These are phyloP conservation scores for Excoecaria cochinchinensis DNA, from an alignment of 345 rosid genomes.

Conservation along the genomic window DNA sequence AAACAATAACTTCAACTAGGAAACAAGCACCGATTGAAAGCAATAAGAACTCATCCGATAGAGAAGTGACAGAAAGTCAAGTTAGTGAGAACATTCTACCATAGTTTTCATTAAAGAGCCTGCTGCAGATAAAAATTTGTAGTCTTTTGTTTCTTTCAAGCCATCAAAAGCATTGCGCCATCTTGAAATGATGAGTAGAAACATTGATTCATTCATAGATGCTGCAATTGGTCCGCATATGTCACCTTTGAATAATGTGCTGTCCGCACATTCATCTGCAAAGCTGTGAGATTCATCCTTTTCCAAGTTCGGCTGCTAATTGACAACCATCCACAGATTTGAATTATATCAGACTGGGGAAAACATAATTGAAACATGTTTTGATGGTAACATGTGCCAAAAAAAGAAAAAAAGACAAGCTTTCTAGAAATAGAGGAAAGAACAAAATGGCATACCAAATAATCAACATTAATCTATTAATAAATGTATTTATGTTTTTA, in stretches of 20 bases:
- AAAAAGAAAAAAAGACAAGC: neutral
- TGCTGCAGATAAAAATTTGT: conserved; percentile 71
- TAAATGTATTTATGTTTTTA: too few species aligned
- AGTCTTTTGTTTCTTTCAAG: conserved; percentile 79
- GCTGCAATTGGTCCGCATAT: conserved; percentile 92
- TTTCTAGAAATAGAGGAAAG: neutral
- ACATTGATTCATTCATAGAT: conserved; percentile 89
- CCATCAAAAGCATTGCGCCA: conserved; percentile 85
- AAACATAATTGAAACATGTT: neutral
- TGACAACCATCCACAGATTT: conserved; percentile 18
- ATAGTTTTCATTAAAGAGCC: conserved; percentile 79
- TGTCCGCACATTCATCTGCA: conserved; percentile 36
- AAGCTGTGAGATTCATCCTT: conserved; percentile 36
- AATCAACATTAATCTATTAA: neutral
- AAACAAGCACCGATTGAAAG: neutral
- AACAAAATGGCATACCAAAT: neutral
- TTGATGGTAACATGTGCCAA: neutral
- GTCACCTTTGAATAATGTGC: conserved; percentile 57
- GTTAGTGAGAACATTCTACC: conserved; percentile 39
- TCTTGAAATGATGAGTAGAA: conserved; percentile 67
- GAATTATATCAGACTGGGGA: neutral
- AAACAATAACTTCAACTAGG: neutral
- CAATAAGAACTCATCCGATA: neutral
- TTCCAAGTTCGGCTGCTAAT: conserved; percentile 44
- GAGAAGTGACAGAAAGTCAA: neutral